Evolutionary conservation across 2,329 filamentous ascomycete species (phyloP).

Genomic region (Aureobasidium zeae): DNA sequence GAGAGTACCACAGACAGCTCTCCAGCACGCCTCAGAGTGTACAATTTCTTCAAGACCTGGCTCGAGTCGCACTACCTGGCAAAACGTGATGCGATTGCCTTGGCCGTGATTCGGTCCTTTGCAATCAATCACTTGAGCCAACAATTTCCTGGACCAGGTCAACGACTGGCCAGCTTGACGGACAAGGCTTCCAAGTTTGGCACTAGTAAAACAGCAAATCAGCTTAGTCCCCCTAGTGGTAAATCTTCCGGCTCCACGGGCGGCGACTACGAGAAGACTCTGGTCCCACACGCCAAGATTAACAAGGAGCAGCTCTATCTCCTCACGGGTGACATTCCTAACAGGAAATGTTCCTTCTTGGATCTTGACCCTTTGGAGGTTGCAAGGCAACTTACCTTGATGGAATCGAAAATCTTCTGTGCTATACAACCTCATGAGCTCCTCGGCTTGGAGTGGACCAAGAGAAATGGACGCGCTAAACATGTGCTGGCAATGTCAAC

Average conservation of each 20-base stretch:
- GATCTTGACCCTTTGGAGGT: conserved; percentile 69
- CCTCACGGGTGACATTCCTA: conserved; percentile 38
- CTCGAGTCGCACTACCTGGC: conserved; percentile 91
- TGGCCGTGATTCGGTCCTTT: conserved; percentile 69
- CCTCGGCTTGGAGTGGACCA: conserved; percentile 87
- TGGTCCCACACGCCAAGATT: conserved; percentile 49
- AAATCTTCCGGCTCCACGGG: conserved; percentile 72
- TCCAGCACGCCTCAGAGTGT: conserved; percentile 81
- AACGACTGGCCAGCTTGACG: conserved; percentile 69
- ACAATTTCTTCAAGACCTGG: conserved; percentile 97
- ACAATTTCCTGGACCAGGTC: conserved; percentile 66
- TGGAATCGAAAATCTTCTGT: conserved; percentile 85
- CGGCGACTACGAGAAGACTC: conserved; percentile 45
- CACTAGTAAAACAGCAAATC: conserved; percentile 20
- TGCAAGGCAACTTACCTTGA: conserved; percentile 84
- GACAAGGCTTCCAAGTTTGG: conserved; percentile 53
- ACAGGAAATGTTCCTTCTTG: background rate
- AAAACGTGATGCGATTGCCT: conserved; percentile 65
- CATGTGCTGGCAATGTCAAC: conserved; percentile 93
- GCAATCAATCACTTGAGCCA: conserved; percentile 61
- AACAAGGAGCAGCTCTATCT: conserved; percentile 67
- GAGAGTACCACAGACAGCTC: conserved; percentile 65
- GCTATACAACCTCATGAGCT: conserved; percentile 87
- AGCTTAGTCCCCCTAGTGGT: conserved; percentile 73
- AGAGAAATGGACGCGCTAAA: conserved; percentile 65